Evolutionary conservation across 2,329 filamentous ascomycete genomes (phyloP).

Genomic region (Scytalidium lignicola): DNA sequence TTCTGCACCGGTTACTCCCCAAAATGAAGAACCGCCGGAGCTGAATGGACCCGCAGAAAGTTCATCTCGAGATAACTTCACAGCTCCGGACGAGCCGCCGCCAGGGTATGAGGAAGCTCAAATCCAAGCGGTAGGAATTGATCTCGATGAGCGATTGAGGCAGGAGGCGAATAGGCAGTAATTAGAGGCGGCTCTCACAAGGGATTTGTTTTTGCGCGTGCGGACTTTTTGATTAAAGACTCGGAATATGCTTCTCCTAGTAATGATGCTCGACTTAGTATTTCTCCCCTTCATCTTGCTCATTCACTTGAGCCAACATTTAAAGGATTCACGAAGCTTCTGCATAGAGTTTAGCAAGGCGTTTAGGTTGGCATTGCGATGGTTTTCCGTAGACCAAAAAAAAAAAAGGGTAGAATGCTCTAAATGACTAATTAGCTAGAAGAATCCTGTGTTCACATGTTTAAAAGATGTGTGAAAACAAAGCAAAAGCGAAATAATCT

Average conservation of each 20-base stretch:
- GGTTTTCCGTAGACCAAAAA: background rate
- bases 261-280: too few relatives aligned
- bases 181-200: too few relatives aligned
- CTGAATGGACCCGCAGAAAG: background rate
- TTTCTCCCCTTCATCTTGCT: too few relatives aligned
- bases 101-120: conserved; percentile 92
- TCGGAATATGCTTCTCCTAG: background rate
- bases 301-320: too few relatives aligned
- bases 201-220: too few relatives aligned
- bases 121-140: conserved; percentile 54
- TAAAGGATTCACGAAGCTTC: background rate
- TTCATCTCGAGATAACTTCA: conserved; percentile 2
- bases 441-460: too few relatives aligned
- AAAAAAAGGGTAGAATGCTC: background rate
- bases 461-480: too few relatives aligned
- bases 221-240: background rate
- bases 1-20: background rate
- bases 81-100: conserved; percentile 68
- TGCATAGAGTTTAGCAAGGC: background rate
- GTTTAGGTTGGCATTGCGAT: background rate
- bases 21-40: conserved; percentile 3
- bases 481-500: too few relatives aligned
- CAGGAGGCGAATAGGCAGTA: conserved; percentile 58
- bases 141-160: conserved; percentile 64
- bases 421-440: background rate